A percentile compares a stretch with the other conserved stretches of the same genome.
Evolutionary conservation across 768 basidiomycete genomes (phyloP).

Genomic region (Phanerodontia chrysosporium): DNA sequence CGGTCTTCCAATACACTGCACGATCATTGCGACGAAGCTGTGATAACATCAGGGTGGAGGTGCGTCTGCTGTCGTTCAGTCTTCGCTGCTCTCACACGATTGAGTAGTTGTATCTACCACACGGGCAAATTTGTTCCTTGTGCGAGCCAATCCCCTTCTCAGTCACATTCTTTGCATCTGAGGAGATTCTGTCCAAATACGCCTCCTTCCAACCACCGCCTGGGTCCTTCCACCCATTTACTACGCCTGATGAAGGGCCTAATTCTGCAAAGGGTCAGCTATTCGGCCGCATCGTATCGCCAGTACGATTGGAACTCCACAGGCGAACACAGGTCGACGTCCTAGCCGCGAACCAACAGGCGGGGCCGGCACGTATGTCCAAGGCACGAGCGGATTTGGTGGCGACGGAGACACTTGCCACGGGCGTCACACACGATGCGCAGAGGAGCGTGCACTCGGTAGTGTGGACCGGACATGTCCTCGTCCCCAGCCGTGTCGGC

Average conservation of each 20-base stretch:
- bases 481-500: slow-evolving; percentile 11
- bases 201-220: slow-evolving; percentile 16
- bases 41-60: slow-evolving; percentile 17
- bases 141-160: slow-evolving; percentile 24
- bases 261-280: slow-evolving; percentile 13
- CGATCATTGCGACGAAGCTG: slow-evolving; percentile 9
- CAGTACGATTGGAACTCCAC: slow-evolving; percentile 5
- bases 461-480: slow-evolving; percentile 24
- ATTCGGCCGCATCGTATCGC: not conserved
- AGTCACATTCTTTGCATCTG: slow-evolving; percentile 21
- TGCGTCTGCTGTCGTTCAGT: slow-evolving; percentile 7
- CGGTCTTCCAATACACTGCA: slow-evolving; percentile 18
- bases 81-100: not conserved
- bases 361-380: not conserved
- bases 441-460: slow-evolving; percentile 12
- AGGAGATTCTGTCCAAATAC: slow-evolving; percentile 19
- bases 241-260: slow-evolving; percentile 8
- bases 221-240: slow-evolving; percentile 23
- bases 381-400: slow-evolving; percentile 10
- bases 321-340: slow-evolving; percentile 12
- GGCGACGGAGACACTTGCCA: slow-evolving; percentile 13
- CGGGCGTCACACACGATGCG: slow-evolving; percentile 18
- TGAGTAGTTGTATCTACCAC: slow-evolving; percentile 21
- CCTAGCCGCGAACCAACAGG: not conserved
- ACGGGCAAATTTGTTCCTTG: slow-evolving; percentile 20